Conservation (phyloP, 2,329 filamentous ascomycete species). For the Fonsecaea erecta region DNA sequence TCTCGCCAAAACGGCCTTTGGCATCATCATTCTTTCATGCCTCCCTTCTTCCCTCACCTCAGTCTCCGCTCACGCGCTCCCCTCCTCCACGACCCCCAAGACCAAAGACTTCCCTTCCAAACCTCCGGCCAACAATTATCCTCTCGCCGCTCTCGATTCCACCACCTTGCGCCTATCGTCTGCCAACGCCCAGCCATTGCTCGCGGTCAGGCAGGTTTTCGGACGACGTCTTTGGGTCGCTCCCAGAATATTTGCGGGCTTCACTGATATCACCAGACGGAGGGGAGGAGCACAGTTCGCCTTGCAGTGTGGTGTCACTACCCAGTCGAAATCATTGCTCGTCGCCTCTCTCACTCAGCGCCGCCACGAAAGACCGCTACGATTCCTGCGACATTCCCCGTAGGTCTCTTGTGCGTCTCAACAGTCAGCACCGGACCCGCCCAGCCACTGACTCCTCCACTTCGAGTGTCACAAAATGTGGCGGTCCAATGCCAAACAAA, state of each 20-base stretch:
- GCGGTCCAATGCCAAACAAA: not conserved
- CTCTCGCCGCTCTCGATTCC: conserved; percentile 28
- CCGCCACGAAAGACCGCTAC: not conserved
- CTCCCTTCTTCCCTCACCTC: not conserved
- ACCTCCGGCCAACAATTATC: conserved; percentile 34
- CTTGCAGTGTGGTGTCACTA: not conserved
- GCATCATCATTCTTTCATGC: not conserved
- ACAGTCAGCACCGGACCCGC: not conserved
- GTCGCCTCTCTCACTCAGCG: not conserved
- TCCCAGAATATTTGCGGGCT: conserved; percentile 6
- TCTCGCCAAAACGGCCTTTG: not conserved
- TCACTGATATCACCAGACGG: not conserved
- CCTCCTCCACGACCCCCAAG: conserved; percentile 34
- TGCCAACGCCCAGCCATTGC: not conserved
- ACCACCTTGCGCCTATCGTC: not conserved
- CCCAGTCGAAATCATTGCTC: not conserved
- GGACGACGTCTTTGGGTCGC: conserved; percentile 14
- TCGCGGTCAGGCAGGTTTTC: not conserved
- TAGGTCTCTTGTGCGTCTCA: not conserved
- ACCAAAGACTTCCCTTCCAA: conserved; percentile 33
- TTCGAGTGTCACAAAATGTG: not conserved
- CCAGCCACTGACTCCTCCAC: not conserved
- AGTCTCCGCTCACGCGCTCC: not conserved
- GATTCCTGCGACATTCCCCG: not conserved
- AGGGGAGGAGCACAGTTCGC: not conserved